Base-by-base conservation (phyloP, 2,329 filamentous ascomycete species). In the Cercospora zeae-maydis region DNA sequence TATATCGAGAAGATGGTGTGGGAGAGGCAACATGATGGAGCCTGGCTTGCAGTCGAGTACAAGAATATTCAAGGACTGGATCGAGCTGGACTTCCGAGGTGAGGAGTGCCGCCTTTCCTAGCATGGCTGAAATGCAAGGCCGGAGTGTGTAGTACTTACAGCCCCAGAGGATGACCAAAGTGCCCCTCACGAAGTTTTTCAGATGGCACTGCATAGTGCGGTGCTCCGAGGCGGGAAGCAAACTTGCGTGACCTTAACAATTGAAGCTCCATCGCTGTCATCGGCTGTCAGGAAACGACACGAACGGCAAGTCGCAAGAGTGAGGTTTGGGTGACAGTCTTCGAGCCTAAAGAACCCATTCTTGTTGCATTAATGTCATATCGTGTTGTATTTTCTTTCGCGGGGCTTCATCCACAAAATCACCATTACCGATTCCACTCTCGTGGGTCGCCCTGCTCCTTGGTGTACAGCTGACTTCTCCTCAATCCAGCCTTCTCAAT, bases 401-500 rank as follows among this genome's bases (percentile, higher is more conserved):
- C n/a, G 34, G 1, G 31, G 10, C 16, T 11, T 34, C 30, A 9
- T 21, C 9, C n/a, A 16, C 9, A 31, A 16, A 14, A 34, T 13
- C 8, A 33, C n/a, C n/a, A 10, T 16, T 34, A 31, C 14, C 63
- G 36, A 59, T 69, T 69, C 66, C 67, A 69, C 24, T 62, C 64
- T 49, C 67, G 62, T 42, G 67, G 66, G 63, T 67, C 66, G 13
- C 63, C 63, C 13, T 66, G 66, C 47, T 64, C 39, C 19, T 45
- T 45, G 19, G 62, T 59, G 19, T 63, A 58, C 59, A 66, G 47
- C 57, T 66, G 57, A 45, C 64, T 73, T 66, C 59, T 75, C 70
- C 53, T 76, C 73, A 70, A 75, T 10, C 78, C 78, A 7, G 77
- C 78, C 39, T 75, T 69, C 69, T 77, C 76, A 77, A 79, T 79